A percentile compares a stretch with the other conserved stretches of the same genome.
phyloP scores from a whole-genome alignment of 106 monocot genomes.

The Hemerocallis citrina region DNA sequence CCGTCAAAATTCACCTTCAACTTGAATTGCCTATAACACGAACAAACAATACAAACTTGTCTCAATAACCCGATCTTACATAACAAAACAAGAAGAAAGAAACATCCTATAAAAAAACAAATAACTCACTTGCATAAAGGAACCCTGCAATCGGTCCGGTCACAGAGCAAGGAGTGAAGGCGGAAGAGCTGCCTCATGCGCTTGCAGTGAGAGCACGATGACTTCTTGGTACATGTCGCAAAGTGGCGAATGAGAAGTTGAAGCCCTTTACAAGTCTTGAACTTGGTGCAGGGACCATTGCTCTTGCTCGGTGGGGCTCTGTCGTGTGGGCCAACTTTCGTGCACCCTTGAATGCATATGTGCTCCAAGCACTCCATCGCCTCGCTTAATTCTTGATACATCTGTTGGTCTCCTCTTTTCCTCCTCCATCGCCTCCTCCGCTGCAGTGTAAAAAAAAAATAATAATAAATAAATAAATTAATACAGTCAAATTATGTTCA shows the following conservation, averaged over 20 bases:
- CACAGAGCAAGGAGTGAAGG: conserved; percentile 60
- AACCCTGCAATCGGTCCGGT: conserved; percentile 30
- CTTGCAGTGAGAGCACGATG: conserved; percentile 36
- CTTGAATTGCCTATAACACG: conserved; percentile 45
- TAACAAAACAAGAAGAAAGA: no score
- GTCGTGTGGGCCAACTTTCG: conserved; percentile 36
- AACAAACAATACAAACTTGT: conserved; percentile 3
- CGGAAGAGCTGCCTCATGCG: conserved; percentile 73
- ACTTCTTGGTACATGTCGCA: conserved; percentile 39
- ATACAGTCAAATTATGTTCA: no score
- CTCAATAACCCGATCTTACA: no score
- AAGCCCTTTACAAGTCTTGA: conserved; percentile 36
- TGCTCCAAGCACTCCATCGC: conserved; percentile 67
- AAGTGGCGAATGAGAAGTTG: conserved; percentile 67
- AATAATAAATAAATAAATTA: no score
- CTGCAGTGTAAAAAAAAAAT: no score
- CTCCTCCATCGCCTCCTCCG: conserved; percentile 31
- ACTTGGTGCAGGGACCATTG: conserved; percentile 21
- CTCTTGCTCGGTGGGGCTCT: conserved; percentile 3
- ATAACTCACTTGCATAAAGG: conserved; percentile 43
- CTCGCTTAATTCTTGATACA: conserved; percentile 58
- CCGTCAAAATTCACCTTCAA: conserved; percentile 10
- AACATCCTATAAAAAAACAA: background rate
- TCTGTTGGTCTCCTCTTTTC: conserved; percentile 27
- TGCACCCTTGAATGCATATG: conserved; percentile 69